Evolutionary conservation across 2,329 filamentous ascomycete species (phyloP).

Genomic region (Epichloe baconii): DNA sequence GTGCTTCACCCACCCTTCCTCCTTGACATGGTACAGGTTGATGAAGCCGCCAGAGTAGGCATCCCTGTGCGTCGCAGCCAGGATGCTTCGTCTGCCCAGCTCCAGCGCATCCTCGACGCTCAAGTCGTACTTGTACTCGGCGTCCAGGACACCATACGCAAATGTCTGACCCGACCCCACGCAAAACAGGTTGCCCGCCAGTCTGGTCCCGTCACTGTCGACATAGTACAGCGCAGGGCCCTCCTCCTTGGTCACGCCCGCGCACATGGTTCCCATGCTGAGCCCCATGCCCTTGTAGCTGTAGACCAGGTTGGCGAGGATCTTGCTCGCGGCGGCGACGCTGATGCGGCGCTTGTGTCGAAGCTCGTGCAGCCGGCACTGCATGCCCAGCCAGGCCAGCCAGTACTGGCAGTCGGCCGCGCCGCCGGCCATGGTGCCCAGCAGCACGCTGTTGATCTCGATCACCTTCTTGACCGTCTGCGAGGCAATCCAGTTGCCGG

Average conservation of each 20-base stretch:
- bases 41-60: constrained; percentile 98
- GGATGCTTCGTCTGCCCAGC: constrained; percentile 80
- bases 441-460: constrained; percentile 85
- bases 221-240: constrained; percentile 98
- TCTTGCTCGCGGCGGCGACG: constrained; percentile 93
- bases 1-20: constrained; percentile 97
- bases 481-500: constrained; percentile 97
- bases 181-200: constrained; percentile 93
- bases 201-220: constrained; percentile 80
- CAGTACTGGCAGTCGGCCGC: constrained; percentile 99
- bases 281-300: constrained; percentile 97
- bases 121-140: constrained; percentile 86
- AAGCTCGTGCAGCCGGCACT: constrained; percentile 97
- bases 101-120: constrained; percentile 79
- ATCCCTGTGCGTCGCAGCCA: constrained; percentile 92
- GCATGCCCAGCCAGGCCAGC: constrained; percentile 97
- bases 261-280: constrained; percentile 99
- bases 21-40: constrained; percentile 98
- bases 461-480: constrained; percentile 99
- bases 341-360: constrained; percentile 98
- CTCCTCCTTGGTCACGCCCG: constrained; percentile 88
- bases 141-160: constrained; percentile 93
- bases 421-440: constrained; percentile 97
- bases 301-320: constrained; percentile 96
- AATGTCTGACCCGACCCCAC: constrained; percentile 98